phyloP scores from a whole-genome alignment of 257 asterid genomes.

The Solanum pennellii region DNA sequence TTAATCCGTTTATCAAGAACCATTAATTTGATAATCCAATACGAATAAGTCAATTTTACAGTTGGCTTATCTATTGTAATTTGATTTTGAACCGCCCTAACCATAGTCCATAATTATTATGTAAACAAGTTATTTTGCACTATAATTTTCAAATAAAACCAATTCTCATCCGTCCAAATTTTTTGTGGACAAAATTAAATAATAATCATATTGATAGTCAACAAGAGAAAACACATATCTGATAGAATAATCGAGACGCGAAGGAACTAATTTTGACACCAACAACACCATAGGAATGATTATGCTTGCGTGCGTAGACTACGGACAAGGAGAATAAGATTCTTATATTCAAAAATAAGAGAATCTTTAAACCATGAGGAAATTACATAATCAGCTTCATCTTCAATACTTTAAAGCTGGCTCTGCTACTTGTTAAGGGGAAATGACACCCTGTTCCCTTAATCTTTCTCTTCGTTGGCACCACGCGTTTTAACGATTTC shows the following conservation, averaged over 20 bases:
- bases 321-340: background rate
- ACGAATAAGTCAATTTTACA: too few species aligned
- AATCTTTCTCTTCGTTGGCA: background rate
- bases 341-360: background rate
- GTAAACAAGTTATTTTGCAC: background rate
- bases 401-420: background rate
- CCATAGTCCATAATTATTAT: background rate
- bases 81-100: too few species aligned
- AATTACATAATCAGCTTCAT: background rate
- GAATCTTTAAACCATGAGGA: background rate
- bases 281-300: background rate
- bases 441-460: background rate
- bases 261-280: background rate
- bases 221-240: background rate
- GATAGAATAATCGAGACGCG: background rate
- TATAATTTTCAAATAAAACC: background rate
- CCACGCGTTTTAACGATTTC: background rate
- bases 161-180: background rate
- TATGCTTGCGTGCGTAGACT: background rate
- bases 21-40: too few species aligned
- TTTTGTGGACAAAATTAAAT: background rate
- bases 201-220: too few species aligned
- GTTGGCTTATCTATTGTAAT: too few species aligned
- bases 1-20: too few species aligned
- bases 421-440: background rate